Conservation (phyloP, 1,284 basidiomycete genomes). For the Trichosporon coremiiforme region DNA sequence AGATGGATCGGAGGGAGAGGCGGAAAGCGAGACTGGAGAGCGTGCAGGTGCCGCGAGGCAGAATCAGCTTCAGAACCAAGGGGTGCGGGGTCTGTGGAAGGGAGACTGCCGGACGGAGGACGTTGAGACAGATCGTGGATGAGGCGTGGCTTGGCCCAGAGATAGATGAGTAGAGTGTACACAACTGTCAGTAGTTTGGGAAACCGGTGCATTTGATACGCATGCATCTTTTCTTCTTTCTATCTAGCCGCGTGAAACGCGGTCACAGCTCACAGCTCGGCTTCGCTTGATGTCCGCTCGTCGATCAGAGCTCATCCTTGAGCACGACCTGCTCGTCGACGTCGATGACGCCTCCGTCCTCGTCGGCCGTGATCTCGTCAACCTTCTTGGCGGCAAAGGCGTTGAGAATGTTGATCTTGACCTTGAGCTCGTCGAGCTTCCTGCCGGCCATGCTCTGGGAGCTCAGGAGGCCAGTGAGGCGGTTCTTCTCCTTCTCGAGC, state of each 20-base stretch:
- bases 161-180: no score
- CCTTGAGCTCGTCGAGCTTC: slow-evolving; percentile 91
- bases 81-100: background rate
- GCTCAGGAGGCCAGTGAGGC: slow-evolving; percentile 58
- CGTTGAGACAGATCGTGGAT: background rate
- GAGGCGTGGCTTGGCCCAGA: slow-evolving; percentile 14
- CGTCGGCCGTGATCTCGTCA: slow-evolving; percentile 15
- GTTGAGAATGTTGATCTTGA: slow-evolving; percentile 82
- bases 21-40: background rate
- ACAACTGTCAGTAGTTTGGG: no score
- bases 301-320: background rate
- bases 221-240: background rate
- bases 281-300: background rate
- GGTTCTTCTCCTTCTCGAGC: slow-evolving; percentile 79
- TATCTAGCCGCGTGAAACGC: no score
- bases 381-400: slow-evolving; percentile 68
- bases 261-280: slow-evolving; percentile 9
- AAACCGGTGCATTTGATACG: background rate
- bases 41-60: background rate
- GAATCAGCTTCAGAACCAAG: background rate
- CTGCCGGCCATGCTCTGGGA: slow-evolving; percentile 62
- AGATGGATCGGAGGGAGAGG: background rate
- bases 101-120: background rate
- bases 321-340: slow-evolving; percentile 16
- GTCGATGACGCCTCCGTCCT: background rate